Evolutionary conservation across 441 rosid genomes (phyloP), one percentile per base, ranked within the genome.

Genomic region (Iberis amara): DNA sequence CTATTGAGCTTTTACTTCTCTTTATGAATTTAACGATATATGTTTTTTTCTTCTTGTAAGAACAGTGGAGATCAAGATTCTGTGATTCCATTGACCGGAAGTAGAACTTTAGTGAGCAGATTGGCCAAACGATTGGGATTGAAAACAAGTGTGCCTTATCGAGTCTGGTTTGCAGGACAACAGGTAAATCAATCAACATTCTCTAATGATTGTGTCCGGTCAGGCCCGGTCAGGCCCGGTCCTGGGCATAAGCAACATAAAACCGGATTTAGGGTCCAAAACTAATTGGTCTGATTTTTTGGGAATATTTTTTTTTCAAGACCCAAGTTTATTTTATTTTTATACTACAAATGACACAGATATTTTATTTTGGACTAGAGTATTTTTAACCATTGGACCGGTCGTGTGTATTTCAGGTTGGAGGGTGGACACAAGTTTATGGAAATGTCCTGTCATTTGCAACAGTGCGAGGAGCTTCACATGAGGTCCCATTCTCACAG

Each of bases 341-440:
- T n/a, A n/a, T n/a, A n/a, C n/a, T n/a, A n/a, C n/a, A n/a, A n/a
- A n/a, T n/a, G n/a, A n/a, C n/a, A n/a, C n/a, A n/a, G n/a, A n/a
- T n/a, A n/a, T n/a, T n/a, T n/a, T n/a, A n/a, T n/a, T n/a, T n/a
- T n/a, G n/a, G n/a, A n/a, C n/a, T 23, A 7, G 2, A 35, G 24
- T 14, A 40, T 30, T n/a, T n/a, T n/a, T n/a, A n/a, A n/a, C n/a
- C n/a, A n/a, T n/a, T n/a, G n/a, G n/a, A n/a, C n/a, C n/a, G n/a
- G n/a, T n/a, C n/a, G n/a, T n/a, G n/a, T n/a, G n/a, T n/a, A n/a
- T n/a, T n/a, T n/a, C 69, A 91, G 98, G 98, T 91, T 28, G 98
- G 96, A n/a, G 96, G 98, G 35, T 88, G 98, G 98, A 91, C 98
- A 57, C 94, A 88, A 70, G 98, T 85, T 47, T 83, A 85, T 52